A percentile compares a stretch with the other conserved stretches of the same genome.
These are phyloP conservation scores for Scedosporium boydii DNA, from an alignment of 2,329 filamentous ascomycete genomes.

Conservation along the genomic window DNA sequence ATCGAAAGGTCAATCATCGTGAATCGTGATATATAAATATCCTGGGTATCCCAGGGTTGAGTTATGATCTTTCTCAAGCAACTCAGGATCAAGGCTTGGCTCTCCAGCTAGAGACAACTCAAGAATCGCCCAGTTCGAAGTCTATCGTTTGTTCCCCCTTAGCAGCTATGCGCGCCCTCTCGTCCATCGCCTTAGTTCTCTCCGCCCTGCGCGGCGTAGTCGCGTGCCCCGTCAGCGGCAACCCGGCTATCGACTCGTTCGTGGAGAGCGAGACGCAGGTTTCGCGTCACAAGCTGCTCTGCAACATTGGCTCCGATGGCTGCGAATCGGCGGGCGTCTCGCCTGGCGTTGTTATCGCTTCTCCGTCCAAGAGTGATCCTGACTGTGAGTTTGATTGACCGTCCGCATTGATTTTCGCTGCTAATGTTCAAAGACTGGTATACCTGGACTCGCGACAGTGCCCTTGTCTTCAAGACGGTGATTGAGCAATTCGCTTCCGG, in stretches of 20 bases:
- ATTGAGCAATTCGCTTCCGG: slow-evolving; percentile 52
- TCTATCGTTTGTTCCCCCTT: neutral
- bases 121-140: neutral
- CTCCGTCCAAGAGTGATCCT: slow-evolving; percentile 42
- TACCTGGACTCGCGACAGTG: slow-evolving; percentile 70
- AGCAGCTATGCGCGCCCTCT: neutral
- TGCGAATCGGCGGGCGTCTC: slow-evolving; percentile 36
- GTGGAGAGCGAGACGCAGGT: slow-evolving; percentile 41
- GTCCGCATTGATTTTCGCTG: neutral
- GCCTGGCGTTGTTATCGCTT: slow-evolving; percentile 46
- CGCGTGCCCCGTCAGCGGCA: neutral
- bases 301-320: slow-evolving; percentile 49
- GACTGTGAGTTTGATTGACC: slow-evolving; percentile 36
- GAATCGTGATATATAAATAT: too few species aligned
- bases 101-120: neutral
- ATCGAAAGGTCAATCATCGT: neutral
- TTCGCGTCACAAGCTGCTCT: slow-evolving; percentile 41
- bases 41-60: too few species aligned
- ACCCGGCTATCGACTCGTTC: slow-evolving; percentile 33
- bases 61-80: too few species aligned
- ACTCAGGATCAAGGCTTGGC: neutral
- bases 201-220: neutral
- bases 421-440: slow-evolving; percentile 50
- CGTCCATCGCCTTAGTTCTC: neutral
- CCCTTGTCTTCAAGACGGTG: slow-evolving; percentile 59